Evolutionary conservation across 306 rosid species (phyloP), one percentile per base, ranked within the genome.

Genomic region (Castanopsis chinensis): DNA sequence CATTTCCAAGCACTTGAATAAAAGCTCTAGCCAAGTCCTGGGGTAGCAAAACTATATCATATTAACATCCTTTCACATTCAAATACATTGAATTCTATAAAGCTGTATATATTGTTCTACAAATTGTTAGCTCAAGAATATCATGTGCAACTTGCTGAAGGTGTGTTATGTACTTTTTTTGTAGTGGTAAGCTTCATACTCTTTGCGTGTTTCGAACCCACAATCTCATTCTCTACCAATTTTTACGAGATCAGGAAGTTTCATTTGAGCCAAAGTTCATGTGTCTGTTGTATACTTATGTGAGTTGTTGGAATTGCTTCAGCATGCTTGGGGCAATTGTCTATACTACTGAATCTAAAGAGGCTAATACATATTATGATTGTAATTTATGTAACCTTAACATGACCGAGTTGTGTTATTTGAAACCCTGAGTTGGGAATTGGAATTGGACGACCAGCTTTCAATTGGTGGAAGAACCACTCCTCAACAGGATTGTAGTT

Each of bases 391-490:
- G 70, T 21, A 51, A 90, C 99, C 96, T 92, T 93, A 76, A 95
- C 99, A 59, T 95, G 99, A 73, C 99, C 99, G 8, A 95, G 99
- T 81, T 92, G 98, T 33, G 99, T 91, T 67, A 90, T 90, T 82
- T 95, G 99, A 25, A 85, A 45, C 73, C 99, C 99, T 2, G 98
- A 89, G 88, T 87, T 85, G 23, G 98, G 98, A 76, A 91, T 74
- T n/a, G 98, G 99, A 85, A 95, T 95, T 25, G 98, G 98, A 73
- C 99, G 97, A 73, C 99, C 96, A 17, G 97, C 98, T 87, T 93
- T 95, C 90, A 95, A 83, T 71, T 98, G 87, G 84, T 93, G 99
- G 92, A 95, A 95, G 89, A 95, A 95, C 99, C 99, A 93, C 83
- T 95, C 99, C 82, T 95, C 99, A 30, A 95, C 96, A 41, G 99